Evolutionary conservation across 1,284 basidiomycete species (phyloP).

Genomic region (Athelia sp.): DNA sequence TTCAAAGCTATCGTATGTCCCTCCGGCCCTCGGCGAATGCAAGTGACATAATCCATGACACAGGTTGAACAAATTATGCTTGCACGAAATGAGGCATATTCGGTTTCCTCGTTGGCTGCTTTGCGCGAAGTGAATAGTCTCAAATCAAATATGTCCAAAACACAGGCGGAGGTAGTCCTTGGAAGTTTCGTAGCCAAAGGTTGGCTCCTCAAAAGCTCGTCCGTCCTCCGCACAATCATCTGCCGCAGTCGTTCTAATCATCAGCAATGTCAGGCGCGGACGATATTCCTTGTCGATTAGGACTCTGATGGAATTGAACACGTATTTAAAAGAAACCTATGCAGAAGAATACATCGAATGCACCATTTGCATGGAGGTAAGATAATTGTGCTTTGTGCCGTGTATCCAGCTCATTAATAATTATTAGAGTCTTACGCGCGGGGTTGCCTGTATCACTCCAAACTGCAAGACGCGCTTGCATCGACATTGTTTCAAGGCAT

Average conservation of each 20-base stretch:
- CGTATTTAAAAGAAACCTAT: constrained; percentile 74
- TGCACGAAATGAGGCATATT: constrained; percentile 69
- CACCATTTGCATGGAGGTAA: constrained; percentile 68
- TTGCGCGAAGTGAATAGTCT: constrained; percentile 62
- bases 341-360: constrained; percentile 71
- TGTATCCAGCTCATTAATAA: too few relatives aligned
- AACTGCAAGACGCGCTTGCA: constrained; percentile 70
- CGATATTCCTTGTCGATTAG: constrained; percentile 77
- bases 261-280: constrained; percentile 42
- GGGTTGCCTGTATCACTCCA: constrained; percentile 55
- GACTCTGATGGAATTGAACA: constrained; percentile 66
- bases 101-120: constrained; percentile 71
- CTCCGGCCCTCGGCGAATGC: constrained; percentile 1
- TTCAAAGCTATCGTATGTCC: constrained; percentile 73
- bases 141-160: constrained; percentile 67
- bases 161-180: constrained; percentile 69
- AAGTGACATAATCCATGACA: constrained; percentile 3
- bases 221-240: constrained; percentile 21
- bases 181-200: constrained; percentile 78
- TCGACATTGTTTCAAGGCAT: constrained; percentile 55
- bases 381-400: too few relatives aligned
- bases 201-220: constrained; percentile 78
- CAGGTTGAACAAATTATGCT: constrained; percentile 87
- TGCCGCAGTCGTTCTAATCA: not conserved
- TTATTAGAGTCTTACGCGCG: constrained; percentile 60